phyloP scores from a whole-genome alignment of 2,329 filamentous ascomycete genomes.

The Fusarium albidum region DNA sequence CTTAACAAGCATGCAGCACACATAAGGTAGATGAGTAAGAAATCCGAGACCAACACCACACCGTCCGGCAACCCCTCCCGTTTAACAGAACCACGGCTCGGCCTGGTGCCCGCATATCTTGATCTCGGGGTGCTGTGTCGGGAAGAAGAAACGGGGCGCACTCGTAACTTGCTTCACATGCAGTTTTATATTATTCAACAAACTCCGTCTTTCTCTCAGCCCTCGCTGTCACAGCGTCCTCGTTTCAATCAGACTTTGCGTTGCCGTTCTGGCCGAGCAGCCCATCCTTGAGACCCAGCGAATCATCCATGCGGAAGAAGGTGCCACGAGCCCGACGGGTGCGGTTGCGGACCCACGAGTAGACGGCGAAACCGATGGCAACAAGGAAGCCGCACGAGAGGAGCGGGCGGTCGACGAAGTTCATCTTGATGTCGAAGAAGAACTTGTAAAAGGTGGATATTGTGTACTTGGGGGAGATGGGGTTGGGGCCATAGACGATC shows the following conservation, averaged over 20 bases:
- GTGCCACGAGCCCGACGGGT: slow-evolving; percentile 62
- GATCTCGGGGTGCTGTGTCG: not conserved
- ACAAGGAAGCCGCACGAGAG: slow-evolving; percentile 65
- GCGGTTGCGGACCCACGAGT: slow-evolving; percentile 63
- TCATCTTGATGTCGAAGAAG: slow-evolving; percentile 70
- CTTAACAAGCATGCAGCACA: slow-evolving; percentile 17
- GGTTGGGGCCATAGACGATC: slow-evolving; percentile 72
- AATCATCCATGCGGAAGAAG: slow-evolving; percentile 70
- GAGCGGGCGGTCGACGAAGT: slow-evolving; percentile 67
- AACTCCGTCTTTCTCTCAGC: not conserved
- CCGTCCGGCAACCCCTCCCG: slow-evolving; percentile 18
- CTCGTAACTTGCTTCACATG: not conserved
- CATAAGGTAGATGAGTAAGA: slow-evolving; percentile 16
- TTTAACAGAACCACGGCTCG: not conserved
- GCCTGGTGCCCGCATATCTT: not conserved
- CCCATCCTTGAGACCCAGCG: slow-evolving; percentile 69
- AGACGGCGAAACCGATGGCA: slow-evolving; percentile 61
- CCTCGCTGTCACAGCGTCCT: not conserved
- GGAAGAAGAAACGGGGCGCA: not conserved
- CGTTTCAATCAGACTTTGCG: slow-evolving; percentile 46
- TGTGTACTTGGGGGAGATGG: slow-evolving; percentile 81
- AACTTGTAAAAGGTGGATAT: slow-evolving; percentile 75
- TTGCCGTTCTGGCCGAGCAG: slow-evolving; percentile 59
- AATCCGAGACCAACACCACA: slow-evolving; percentile 2
- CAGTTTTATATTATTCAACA: not conserved